phyloP scores from a whole-genome alignment of 495 filamentous ascomycete species.

The Ascobolus immersus region DNA sequence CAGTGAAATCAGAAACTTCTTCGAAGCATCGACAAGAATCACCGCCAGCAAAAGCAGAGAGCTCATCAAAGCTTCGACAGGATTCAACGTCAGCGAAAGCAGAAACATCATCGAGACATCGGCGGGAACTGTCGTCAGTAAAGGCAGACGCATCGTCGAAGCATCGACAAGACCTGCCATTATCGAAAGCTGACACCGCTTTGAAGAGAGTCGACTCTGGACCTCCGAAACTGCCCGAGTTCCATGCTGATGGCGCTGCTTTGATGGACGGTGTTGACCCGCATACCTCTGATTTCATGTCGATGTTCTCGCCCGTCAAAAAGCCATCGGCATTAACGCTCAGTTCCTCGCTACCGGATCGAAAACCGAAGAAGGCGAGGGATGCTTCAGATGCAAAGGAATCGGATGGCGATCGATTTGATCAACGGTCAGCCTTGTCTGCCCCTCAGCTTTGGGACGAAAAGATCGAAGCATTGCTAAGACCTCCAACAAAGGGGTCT shows the following conservation, averaged over 20 bases:
- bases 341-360: no score
- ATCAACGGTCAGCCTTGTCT: conserved; percentile 11
- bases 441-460: conserved; percentile 14
- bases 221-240: neutral
- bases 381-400: conserved; percentile 12
- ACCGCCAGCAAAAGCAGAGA: no score
- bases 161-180: neutral
- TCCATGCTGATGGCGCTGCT: neutral
- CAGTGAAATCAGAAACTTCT: no score
- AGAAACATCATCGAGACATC: neutral
- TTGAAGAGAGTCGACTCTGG: neutral
- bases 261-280: neutral
- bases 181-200: neutral
- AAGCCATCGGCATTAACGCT: no score
- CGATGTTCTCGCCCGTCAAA: conserved; percentile 1
- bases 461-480: no score
- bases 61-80: no score
- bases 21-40: no score
- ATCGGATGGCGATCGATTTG: conserved; percentile 5
- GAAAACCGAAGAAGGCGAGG: no score
- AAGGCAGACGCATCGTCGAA: neutral
- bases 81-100: neutral
- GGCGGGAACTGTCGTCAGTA: neutral
- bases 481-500: no score
- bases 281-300: neutral